Conservation (phyloP, 2,329 filamentous ascomycete species). For the Diaporthe destruens region DNA sequence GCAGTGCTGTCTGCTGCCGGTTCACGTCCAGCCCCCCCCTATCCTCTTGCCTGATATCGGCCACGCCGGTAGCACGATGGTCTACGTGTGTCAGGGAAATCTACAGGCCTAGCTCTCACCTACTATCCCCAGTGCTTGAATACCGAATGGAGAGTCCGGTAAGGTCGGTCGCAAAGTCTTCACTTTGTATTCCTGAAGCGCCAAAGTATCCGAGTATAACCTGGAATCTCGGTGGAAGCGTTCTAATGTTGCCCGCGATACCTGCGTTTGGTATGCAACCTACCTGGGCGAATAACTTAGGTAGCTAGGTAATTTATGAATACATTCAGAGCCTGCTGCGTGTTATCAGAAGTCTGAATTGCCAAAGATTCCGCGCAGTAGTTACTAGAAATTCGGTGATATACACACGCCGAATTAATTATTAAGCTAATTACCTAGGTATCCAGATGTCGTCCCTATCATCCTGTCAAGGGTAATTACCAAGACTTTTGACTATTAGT, state of each 20-base stretch:
- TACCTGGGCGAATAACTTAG: no score
- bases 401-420: slow-evolving; percentile 3
- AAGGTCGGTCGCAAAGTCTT: background rate
- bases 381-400: slow-evolving; percentile 3
- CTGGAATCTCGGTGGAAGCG: slow-evolving; percentile 1
- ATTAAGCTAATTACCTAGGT: no score
- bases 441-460: no score
- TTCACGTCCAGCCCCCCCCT: background rate
- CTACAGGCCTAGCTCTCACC: no score
- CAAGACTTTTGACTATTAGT: background rate
- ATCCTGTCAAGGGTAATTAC: background rate
- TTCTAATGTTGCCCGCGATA: background rate
- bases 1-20: background rate
- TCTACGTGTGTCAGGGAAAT: background rate
- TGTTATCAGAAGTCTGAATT: background rate
- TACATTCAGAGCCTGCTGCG: background rate
- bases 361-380: background rate
- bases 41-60: background rate
- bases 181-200: background rate
- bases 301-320: slow-evolving; percentile 18
- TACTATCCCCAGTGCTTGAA: no score
- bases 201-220: slow-evolving; percentile 4
- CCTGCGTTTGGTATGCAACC: background rate
- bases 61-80: no score
- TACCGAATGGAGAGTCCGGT: background rate